Percentiles rank a stretch among this genome's conserved stretches.
phyloP scores from a whole-genome alignment of 2,329 filamentous ascomycete species.

The Aspergillus phoenicis region DNA sequence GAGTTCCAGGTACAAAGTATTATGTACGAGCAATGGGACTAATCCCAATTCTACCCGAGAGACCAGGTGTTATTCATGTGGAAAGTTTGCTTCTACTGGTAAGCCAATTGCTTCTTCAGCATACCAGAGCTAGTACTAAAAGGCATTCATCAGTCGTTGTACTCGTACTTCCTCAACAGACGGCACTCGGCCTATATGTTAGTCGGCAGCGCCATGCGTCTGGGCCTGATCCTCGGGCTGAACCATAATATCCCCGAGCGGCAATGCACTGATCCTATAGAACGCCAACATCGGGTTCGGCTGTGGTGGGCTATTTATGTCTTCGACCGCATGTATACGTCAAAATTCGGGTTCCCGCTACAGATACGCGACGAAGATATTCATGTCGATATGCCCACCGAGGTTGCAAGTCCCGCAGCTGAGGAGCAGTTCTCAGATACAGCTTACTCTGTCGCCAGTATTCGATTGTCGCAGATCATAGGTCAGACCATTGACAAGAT shows the following conservation, averaged over 20 bases:
- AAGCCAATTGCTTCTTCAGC: background rate
- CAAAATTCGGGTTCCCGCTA: slow-evolving; percentile 49
- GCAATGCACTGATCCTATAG: slow-evolving; percentile 33
- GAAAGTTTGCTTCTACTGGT: slow-evolving; percentile 44
- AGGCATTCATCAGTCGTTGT: slow-evolving; percentile 19
- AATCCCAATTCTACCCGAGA: slow-evolving; percentile 43
- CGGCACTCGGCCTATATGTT: slow-evolving; percentile 31
- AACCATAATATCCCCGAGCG: slow-evolving; percentile 38
- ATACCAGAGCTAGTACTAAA: background rate
- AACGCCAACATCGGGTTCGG: slow-evolving; percentile 34
- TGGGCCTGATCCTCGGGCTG: slow-evolving; percentile 44
- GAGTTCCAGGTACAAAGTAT: slow-evolving; percentile 44
- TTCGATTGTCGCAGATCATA: slow-evolving; percentile 34
- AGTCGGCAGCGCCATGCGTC: slow-evolving; percentile 41
- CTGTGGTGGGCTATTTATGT: slow-evolving; percentile 39
- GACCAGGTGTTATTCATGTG: slow-evolving; percentile 44
- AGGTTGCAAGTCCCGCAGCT: slow-evolving; percentile 17
- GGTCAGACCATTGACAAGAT: slow-evolving; percentile 30
- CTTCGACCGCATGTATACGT: slow-evolving; percentile 47
- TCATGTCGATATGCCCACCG: slow-evolving; percentile 34
- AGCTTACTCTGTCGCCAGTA: slow-evolving; percentile 32
- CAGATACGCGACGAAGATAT: slow-evolving; percentile 51
- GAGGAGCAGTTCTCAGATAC: slow-evolving; percentile 35
- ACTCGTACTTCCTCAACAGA: slow-evolving; percentile 32
- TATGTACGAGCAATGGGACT: slow-evolving; percentile 41